These are phyloP conservation scores for Reutealis trisperma DNA, from an alignment of 345 rosid genomes.

Conservation along the genomic window DNA sequence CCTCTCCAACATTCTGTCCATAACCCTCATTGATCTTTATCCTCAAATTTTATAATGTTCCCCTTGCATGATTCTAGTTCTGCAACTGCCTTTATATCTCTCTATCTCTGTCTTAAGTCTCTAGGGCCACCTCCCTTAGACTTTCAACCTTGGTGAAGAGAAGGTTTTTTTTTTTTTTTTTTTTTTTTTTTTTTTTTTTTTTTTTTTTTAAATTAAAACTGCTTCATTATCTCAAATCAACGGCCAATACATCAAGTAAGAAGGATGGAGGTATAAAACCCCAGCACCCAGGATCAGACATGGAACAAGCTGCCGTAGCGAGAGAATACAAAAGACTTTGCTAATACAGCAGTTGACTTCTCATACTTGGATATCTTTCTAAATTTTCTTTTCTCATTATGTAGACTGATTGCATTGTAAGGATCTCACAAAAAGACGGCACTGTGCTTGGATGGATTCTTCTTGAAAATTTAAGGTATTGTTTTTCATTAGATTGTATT, in stretches of 20 bases:
- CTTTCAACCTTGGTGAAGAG: neutral
- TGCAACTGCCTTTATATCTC: neutral
- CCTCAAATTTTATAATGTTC: neutral
- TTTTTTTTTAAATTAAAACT: no score
- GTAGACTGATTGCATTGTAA: slow-evolving; percentile 92
- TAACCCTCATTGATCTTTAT: neutral
- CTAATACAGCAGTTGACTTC: neutral
- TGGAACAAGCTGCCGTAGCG: no score
- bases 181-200: no score
- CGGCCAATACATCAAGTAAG: no score
- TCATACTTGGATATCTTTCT: neutral
- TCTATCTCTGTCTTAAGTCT: neutral
- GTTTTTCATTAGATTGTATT: slow-evolving; percentile 4
- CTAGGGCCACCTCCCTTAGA: neutral
- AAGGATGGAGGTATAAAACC: no score
- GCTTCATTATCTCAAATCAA: no score
- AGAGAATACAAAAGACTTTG: neutral
- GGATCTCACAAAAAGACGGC: slow-evolving; percentile 75
- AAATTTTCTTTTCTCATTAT: slow-evolving; percentile 16
- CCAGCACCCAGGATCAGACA: no score
- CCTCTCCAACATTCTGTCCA: neutral
- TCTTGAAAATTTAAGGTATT: slow-evolving; percentile 71
- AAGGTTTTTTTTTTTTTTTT: no score
- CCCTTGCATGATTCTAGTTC: neutral
- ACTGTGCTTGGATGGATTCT: slow-evolving; percentile 78